phyloP scores from a whole-genome alignment of 2,329 filamentous ascomycete genomes.

The Periconia sp. region DNA sequence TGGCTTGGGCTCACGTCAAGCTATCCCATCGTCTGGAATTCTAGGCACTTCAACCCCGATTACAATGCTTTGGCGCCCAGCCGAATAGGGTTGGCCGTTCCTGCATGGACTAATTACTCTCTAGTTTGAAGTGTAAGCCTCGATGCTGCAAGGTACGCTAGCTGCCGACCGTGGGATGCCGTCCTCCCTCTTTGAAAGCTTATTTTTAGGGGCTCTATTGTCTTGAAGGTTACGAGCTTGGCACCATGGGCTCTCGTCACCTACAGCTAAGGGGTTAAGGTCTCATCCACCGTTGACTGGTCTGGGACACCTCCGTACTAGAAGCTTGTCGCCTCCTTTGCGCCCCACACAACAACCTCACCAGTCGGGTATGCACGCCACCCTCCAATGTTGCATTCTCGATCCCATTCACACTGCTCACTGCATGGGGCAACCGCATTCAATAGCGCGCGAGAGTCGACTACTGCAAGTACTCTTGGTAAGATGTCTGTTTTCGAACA shows the following conservation, averaged over 20 bases:
- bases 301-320: too few relatives aligned
- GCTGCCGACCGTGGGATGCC: background rate
- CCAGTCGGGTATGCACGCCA: background rate
- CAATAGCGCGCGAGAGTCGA: slow-evolving; percentile 15
- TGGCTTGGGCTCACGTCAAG: background rate
- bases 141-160: slow-evolving; percentile 1
- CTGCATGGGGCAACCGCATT: slow-evolving; percentile 6
- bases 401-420: background rate
- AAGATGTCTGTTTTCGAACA: slow-evolving; percentile 1
- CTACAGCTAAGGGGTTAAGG: too few relatives aligned
- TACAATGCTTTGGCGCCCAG: background rate
- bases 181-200: background rate
- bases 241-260: too few relatives aligned
- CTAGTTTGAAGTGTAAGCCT: background rate
- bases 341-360: too few relatives aligned
- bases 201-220: background rate
- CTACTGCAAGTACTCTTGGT: slow-evolving; percentile 20
- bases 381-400: background rate
- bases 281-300: too few relatives aligned
- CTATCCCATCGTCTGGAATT: background rate
- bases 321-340: too few relatives aligned
- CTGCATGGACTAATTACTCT: background rate
- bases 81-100: background rate
- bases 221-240: background rate
- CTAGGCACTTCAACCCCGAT: background rate